Percentiles rank a stretch among this genome's conserved stretches.
Conservation (phyloP, 2,329 filamentous ascomycete species). For the Elsinoe fawcettii region DNA sequence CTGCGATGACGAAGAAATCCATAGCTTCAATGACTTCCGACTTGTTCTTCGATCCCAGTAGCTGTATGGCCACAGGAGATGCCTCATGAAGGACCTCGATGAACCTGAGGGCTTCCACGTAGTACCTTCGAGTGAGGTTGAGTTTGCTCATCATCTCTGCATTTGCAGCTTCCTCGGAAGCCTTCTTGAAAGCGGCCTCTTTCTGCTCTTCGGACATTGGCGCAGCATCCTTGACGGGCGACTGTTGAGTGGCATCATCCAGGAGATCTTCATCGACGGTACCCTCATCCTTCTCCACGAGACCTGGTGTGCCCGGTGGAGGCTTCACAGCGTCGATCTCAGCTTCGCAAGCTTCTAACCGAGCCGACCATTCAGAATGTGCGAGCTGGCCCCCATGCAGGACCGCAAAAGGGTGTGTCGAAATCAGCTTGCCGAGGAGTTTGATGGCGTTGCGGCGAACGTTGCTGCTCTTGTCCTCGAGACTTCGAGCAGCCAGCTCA, state of each 20-base stretch:
- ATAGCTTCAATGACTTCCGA: slow-evolving; percentile 98
- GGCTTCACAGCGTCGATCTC: slow-evolving; percentile 77
- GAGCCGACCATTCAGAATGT: slow-evolving; percentile 74
- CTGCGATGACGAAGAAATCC: slow-evolving; percentile 92
- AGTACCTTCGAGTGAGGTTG: slow-evolving; percentile 81
- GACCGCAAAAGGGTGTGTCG: slow-evolving; percentile 87
- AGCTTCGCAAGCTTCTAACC: slow-evolving; percentile 72
- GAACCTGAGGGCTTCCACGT: slow-evolving; percentile 86
- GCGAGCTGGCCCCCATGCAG: slow-evolving; percentile 84
- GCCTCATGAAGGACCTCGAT: slow-evolving; percentile 84
- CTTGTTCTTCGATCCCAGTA: slow-evolving; percentile 92
- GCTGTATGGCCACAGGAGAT: slow-evolving; percentile 71
- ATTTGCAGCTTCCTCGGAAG: slow-evolving; percentile 78
- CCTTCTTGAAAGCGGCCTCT: slow-evolving; percentile 64
- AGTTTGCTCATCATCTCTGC: slow-evolving; percentile 82
- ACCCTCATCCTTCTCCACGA: slow-evolving; percentile 56
- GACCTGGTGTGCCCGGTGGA: slow-evolving; percentile 65
- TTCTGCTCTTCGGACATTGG: slow-evolving; percentile 75
- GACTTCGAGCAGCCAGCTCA: slow-evolving; percentile 76
- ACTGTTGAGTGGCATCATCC: slow-evolving; percentile 80
- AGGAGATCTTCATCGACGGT: slow-evolving; percentile 70
- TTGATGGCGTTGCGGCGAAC: slow-evolving; percentile 94
- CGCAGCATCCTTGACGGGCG: slow-evolving; percentile 48
- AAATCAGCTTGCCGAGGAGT: slow-evolving; percentile 75
- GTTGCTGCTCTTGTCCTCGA: slow-evolving; percentile 98